Base-by-base conservation (phyloP, 164 flowering plant species). In the Taxillus chinensis region DNA sequence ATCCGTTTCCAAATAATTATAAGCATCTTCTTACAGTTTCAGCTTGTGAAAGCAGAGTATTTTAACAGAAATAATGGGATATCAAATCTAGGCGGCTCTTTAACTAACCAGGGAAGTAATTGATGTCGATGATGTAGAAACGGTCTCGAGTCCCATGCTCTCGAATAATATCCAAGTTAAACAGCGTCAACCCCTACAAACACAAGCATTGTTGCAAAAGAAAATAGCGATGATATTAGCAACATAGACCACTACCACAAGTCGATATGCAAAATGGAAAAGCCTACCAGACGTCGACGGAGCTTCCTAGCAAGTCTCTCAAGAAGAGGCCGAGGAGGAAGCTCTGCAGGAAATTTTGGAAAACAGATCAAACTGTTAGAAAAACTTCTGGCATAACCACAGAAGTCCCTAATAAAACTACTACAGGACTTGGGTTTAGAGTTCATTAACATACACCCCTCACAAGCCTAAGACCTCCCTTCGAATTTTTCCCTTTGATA, bases 61-160 rank as follows among this genome's bases (percentile, higher is more conserved):
- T 53, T 27, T 7, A 55, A 16, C 5, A 55, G 3, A 38, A 11
- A 55, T 17, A 17, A 53, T 7, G 27, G 7, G 15, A 43, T 52
- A 55, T 10, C 4, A 13, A 57, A 37, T 42, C 9, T 41, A 57
- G 39, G 5, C 60, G 45, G 45, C 57, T 51, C 41, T 57, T 9
- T 12, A 63, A 70, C 84, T 69, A 77, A 64, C 98, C 96, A 62
- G 98, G 96, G 67, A 89, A 89, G 80, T 92, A 92, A 68, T 92
- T 92, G 67, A 89, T 92, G 79, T 92, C 98, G 39, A 92, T 90
- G 60, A 92, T 96, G 80, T 86, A 90, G 71, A 74, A 92, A 7
- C 66, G 67, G 66, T 86, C 87, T 72, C 64, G 73, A 38, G 76
- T 82, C 53, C 93, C 98, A 82, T 78, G 78, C 69, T 92, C 89